Base-by-base conservation (phyloP, 2,329 filamentous ascomycete genomes). In the Macroventuria anomochaeta region DNA sequence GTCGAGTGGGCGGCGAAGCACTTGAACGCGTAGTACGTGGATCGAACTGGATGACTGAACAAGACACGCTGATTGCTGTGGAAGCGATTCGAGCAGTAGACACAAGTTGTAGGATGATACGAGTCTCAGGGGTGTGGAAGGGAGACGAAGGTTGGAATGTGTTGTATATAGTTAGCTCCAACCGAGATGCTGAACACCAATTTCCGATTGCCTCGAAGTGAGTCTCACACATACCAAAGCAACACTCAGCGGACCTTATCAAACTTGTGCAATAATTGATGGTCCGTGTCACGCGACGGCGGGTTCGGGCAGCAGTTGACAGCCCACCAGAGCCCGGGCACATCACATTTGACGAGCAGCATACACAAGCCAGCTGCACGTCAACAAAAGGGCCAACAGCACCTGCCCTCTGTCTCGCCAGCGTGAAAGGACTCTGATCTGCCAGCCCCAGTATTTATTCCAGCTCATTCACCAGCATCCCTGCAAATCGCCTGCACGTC, bases 1-100 rank as follows among this genome's bases (percentile, higher is more conserved):
- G 84, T 97, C 63, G 88, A 91, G 68, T 91, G 96, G 78, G 92
- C 92, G 55, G 93, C 93, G 62, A 96, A 95, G 81, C 88, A 91
- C 72, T 79, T 97, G 50, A 80, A 85, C 66, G 80, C 77, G 70
- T 85, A 85, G 72, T 75, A 72, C 63, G 73, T 73, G 15, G 32
- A 36, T 26, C n/a, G 29, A 37, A 43, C 29, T 50, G 41, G 31
- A 31, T 42, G 18, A n/a, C 34, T 40, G 34, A n/a, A 28, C 10
- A 20, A 15, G 21, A 41, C 32, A 18, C 59, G 57, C 69, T 75
- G 57, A 75, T 60, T 55, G 60, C 63, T 52, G 61, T 64, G 73
- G 69, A 74, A 75, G 72, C 68, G 57, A 58, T 43, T 58, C 63
- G 23, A 56, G 53, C 15, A 25, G 42, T 26, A 67, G 59, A 55